phyloP scores from a whole-genome alignment of 306 rosid species.

The Prunus padus region DNA sequence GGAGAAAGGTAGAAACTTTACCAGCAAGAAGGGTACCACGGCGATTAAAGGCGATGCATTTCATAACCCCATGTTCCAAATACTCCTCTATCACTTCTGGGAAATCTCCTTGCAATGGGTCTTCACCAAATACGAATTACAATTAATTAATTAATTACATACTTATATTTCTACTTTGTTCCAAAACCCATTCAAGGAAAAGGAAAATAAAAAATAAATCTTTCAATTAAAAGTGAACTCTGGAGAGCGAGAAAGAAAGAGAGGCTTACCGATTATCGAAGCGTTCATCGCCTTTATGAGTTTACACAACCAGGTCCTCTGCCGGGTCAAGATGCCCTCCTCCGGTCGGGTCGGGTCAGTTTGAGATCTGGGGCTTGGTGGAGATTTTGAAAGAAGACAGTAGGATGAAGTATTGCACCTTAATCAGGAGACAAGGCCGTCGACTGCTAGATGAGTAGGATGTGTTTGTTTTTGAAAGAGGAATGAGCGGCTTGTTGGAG shows the following conservation, averaged over 20 bases:
- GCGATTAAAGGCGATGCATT: slow-evolving; percentile 68
- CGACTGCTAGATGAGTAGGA: too few relatives aligned
- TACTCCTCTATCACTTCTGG: slow-evolving; percentile 99
- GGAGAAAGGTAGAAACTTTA: too few relatives aligned
- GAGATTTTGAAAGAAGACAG: too few relatives aligned
- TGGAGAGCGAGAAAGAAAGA: neutral
- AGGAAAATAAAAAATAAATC: neutral
- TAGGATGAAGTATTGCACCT: too few relatives aligned
- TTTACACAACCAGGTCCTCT: too few relatives aligned
- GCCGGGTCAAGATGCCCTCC: too few relatives aligned
- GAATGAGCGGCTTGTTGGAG: too few relatives aligned
- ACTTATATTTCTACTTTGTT: neutral
- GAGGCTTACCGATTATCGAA: slow-evolving; percentile 57
- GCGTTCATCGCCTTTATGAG: slow-evolving; percentile 43
- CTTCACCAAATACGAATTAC: slow-evolving; percentile 30
- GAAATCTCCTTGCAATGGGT: slow-evolving; percentile 94
- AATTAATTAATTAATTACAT: neutral
- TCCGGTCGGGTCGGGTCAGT: too few relatives aligned
- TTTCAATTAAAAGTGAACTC: neutral
- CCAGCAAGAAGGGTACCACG: too few relatives aligned
- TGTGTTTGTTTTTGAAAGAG: too few relatives aligned
- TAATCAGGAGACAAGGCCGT: too few relatives aligned
- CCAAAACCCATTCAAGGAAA: neutral
- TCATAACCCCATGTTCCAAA: slow-evolving; percentile 87
- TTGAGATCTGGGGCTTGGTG: too few relatives aligned